Conservation (phyloP, 129 eudicot species). For the Flaveria sonorensis region DNA sequence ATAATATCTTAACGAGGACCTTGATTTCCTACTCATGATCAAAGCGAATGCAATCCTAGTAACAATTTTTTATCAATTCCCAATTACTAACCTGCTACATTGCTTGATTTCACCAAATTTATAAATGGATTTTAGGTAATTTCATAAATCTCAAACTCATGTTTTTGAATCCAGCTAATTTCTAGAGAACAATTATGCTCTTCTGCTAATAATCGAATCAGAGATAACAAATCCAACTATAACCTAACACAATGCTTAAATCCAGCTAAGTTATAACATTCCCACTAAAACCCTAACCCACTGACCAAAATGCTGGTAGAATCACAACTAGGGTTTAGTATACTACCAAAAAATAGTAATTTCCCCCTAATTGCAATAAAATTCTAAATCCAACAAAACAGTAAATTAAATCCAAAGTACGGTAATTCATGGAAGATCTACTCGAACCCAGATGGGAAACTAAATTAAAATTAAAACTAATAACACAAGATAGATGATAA, state of each 20-base stretch:
- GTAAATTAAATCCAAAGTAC: neutral
- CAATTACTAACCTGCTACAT: conserved; percentile 9
- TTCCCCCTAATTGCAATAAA: neutral
- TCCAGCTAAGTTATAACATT: conserved; percentile 20
- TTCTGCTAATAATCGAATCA: too few species aligned
- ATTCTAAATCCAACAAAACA: neutral
- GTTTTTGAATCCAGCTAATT: too few species aligned
- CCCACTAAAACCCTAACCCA: conserved; percentile 30
- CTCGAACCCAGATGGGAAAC: conserved; percentile 1
- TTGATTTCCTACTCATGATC: conserved; percentile 10
- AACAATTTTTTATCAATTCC: neutral
- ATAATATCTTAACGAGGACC: neutral
- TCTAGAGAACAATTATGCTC: too few species aligned
- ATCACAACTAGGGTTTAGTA: neutral
- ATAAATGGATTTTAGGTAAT: neutral
- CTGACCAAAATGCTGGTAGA: neutral
- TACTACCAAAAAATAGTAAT: conserved; percentile 1
- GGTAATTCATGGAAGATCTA: conserved; percentile 35
- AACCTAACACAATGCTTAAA: neutral
- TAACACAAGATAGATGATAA: conserved; percentile 1
- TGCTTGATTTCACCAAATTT: conserved; percentile 20
- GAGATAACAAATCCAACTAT: too few species aligned
- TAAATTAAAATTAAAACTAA: neutral
- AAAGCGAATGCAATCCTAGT: neutral
- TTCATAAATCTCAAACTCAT: conserved; percentile 3